Percentiles rank a stretch among this genome's conserved stretches.
Evolutionary conservation across 257 asterid genomes (phyloP).

Genomic region (Solanum phureja): DNA sequence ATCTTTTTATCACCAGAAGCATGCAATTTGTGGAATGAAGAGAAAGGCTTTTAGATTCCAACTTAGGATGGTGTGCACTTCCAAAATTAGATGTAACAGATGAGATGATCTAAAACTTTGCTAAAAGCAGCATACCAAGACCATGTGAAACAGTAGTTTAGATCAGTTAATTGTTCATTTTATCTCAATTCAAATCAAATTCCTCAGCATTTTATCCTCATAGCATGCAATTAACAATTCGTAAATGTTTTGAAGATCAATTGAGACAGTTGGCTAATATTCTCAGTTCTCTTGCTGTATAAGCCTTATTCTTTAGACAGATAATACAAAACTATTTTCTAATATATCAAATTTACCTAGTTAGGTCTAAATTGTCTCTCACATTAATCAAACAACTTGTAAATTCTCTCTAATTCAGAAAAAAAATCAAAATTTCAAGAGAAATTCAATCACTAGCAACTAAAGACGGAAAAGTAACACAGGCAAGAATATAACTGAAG

Average conservation of each 20-base stretch:
- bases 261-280: neutral
- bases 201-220: neutral
- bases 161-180: neutral
- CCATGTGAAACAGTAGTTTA: neutral
- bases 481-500: neutral
- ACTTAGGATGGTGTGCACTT: neutral
- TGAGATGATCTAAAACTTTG: neutral
- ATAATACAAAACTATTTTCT: neutral
- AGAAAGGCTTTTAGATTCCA: neutral
- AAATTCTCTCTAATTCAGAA: neutral
- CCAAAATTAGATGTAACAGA: neutral
- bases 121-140: neutral
- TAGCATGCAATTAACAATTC: neutral
- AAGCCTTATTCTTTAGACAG: neutral
- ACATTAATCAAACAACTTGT: neutral
- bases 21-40: neutral
- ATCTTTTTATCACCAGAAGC: neutral
- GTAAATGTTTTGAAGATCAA: neutral
- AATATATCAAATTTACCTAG: neutral
- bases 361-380: neutral
- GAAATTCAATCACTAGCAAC: neutral
- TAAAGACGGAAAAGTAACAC: neutral
- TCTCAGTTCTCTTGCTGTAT: neutral
- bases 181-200: neutral
- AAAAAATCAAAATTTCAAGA: neutral